Base-by-base conservation (phyloP, 345 rosid genomes). In the Aquilaria sinensis region DNA sequence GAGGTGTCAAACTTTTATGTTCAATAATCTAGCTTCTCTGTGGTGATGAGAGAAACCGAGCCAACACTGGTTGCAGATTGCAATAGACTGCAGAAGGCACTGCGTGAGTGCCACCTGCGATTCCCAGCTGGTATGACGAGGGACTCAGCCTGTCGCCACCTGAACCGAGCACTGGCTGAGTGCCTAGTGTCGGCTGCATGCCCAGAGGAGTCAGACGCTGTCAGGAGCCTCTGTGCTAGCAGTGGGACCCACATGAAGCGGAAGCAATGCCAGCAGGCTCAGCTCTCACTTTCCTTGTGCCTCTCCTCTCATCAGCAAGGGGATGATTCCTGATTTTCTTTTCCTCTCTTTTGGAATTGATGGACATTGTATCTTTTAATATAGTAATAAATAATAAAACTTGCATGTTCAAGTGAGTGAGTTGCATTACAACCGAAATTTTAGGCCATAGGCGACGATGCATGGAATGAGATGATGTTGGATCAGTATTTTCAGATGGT, bases 221-320 rank as follows among this genome's bases (percentile, higher is more conserved):
- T 89, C 63, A 83, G 82, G 54, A 78, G 79, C 58, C 61, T 92
- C 45, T 92, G 98, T 67, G 62, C 78, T 0, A 92, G 96, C 76
- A 86, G 92, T 37, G 98, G 98, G 43, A 92, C 96, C n/a, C 75
- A 74, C 12, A 75, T 89, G 4, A 92, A 92, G 64, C 85, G 96
- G 15, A 72, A 84, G 16, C 96, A 92, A 71, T 92, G 98, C 75
- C 88, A 77, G n/a, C 77, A 81, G 29, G 98, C 98, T 33, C 88
- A 82, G 76, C 70, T 82, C 12, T 81, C 85, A n/a, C 89, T 89
- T 58, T 77, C 92, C 51, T n/a, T 70, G 60, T 85, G 92, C 48
- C 65, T 85, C 56, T 60, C 86, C 30, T 71, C 81, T 10, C 82
- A 60, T 67, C 87, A 65, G 29, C 68, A 32, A 31, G 48, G 56